Evolutionary conservation across 805 yeast species (phyloP), one percentile per base, ranked within the genome.

Genomic region (Yamadazyma phyllophila): DNA sequence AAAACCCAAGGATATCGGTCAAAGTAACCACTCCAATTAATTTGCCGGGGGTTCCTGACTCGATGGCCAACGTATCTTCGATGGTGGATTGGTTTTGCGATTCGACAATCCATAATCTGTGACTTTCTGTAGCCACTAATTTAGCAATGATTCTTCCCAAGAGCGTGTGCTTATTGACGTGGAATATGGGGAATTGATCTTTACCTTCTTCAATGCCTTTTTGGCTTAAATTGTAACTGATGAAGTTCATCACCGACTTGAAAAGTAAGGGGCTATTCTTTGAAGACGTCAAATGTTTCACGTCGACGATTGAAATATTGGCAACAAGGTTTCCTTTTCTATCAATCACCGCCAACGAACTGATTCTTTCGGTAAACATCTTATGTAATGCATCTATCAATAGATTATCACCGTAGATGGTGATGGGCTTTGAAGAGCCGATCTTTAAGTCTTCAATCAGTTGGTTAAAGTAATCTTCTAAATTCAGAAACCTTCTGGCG

Each of bases 101-200:
- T 53, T 82, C 86, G 14, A 85, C 91, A 39, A 87, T 81, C 94
- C 94, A 86, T 45, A 87, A 68, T 62, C 99, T 78, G 67, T 92
- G 99, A 2, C 96, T 81, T 63, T 85, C 84, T 1, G 99, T 92
- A 5, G 99, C 98, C 11, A 92, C 98, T 55, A 92, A 73, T 63
- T 94, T 92, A 29, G 98, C 98, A 59, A 94, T 78, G 7, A 95
- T 89, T 63, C 96, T 79, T 29, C 89, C 96, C 41, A 94, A 74
- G 0, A 94, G 83, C 8, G 95, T 81, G 34, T 78, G 76, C 49
- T 81, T 80, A 51, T 88, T 84, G 20, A 92, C 97, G 63, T 92
- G 96, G 76, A 92, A 92, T 34, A 94, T 92, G 13, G 99, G 99
- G 74, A 85, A 92, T 35, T 95, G 89, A 69, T 92, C 99, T 65